These are phyloP conservation scores for Diversispora epigaea DNA, from an alignment of 192 early-diverging fungal genomes.

Conservation along the genomic window DNA sequence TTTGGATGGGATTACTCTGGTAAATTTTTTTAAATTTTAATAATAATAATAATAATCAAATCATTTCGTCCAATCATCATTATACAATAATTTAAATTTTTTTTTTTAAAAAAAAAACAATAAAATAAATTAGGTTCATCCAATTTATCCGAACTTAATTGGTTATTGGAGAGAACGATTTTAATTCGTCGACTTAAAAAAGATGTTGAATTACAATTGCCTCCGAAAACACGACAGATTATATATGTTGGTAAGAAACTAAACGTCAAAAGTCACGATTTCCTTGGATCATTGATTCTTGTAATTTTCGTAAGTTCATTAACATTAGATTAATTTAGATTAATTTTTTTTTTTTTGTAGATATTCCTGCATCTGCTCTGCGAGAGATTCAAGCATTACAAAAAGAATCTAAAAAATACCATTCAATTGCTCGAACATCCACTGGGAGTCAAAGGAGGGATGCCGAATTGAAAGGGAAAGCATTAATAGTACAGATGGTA, in stretches of 20 bases:
- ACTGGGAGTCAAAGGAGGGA: constrained; percentile 4
- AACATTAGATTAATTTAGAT: neutral
- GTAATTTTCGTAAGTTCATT: neutral
- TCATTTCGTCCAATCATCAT: neutral
- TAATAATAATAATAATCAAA: neutral
- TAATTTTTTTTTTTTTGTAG: neutral
- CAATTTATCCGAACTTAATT: constrained; percentile 48
- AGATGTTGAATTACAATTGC: constrained; percentile 46
- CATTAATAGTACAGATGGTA: neutral
- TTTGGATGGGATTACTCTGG: constrained; percentile 48
- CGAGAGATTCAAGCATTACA: constrained; percentile 33
- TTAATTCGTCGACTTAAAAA: constrained; percentile 49
- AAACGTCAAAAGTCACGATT: neutral
- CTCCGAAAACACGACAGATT: constrained; percentile 44
- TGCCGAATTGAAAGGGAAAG: constrained; percentile 16
- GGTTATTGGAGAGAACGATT: constrained; percentile 42
- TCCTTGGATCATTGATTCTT: too few relatives aligned
- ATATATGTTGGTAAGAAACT: constrained; percentile 29
- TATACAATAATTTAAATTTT: neutral
- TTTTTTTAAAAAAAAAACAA: too few relatives aligned
- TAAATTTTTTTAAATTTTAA: neutral
- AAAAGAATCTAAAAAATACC: neutral
- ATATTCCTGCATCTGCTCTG: constrained; percentile 18
- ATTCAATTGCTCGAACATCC: neutral
- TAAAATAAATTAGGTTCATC: constrained; percentile 38